These are phyloP conservation scores for Backusella liffmaniae DNA, from an alignment of 192 early-diverging fungal genomes.

Conservation along the genomic window DNA sequence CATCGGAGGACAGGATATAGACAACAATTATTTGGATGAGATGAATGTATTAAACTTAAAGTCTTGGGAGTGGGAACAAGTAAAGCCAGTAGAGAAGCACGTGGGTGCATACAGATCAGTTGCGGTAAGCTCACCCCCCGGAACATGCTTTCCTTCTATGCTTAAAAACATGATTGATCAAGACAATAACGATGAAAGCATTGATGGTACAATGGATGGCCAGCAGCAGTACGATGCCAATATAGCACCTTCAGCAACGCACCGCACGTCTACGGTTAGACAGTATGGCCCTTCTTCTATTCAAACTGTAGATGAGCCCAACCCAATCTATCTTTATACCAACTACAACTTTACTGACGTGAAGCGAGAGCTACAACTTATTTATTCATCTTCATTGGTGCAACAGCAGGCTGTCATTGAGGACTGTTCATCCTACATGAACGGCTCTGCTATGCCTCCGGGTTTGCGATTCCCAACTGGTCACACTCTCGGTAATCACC, in stretches of 20 bases:
- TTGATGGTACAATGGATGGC: not conserved
- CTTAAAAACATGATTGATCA: conserved; percentile 5
- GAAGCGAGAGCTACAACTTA: conserved; percentile 70
- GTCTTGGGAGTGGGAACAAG: conserved; percentile 62
- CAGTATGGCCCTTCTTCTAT: conserved; percentile 15
- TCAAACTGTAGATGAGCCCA: conserved; percentile 46
- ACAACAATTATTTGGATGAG: conserved; percentile 75
- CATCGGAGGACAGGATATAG: conserved; percentile 77
- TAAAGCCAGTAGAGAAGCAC: conserved; percentile 67
- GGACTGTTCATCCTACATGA: conserved; percentile 69
- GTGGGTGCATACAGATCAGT: conserved; percentile 81
- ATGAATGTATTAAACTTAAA: conserved; percentile 76
- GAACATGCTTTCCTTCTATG: conserved; percentile 11
- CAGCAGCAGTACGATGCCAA: not conserved
- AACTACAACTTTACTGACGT: conserved; percentile 84
- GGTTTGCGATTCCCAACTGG: conserved; percentile 79
- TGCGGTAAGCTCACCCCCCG: conserved; percentile 53
- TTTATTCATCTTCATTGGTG: conserved; percentile 47
- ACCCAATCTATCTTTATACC: conserved; percentile 72
- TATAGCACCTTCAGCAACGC: not conserved
- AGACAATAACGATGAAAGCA: not conserved
- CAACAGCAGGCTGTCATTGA: conserved; percentile 48
- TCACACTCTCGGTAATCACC: conserved; percentile 64
- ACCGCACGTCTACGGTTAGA: conserved; percentile 6
- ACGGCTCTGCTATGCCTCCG: conserved; percentile 62